phyloP scores from a whole-genome alignment of 345 rosid genomes.

The Populus pruinosa region DNA sequence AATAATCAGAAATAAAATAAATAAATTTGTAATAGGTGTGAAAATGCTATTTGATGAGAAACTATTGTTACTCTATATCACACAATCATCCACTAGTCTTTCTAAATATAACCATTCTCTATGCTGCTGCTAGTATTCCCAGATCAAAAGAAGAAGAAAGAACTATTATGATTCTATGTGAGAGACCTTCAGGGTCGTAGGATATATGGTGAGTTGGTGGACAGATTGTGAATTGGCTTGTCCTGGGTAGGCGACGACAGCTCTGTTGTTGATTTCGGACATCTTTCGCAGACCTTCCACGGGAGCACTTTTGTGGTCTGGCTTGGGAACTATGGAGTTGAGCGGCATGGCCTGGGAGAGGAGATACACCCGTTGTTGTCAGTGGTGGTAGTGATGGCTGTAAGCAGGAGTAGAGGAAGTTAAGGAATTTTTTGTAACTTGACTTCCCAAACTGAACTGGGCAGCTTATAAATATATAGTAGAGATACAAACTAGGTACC shows the following conservation, averaged over 20 bases:
- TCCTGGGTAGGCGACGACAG: conserved; percentile 42
- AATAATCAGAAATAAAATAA: not conserved
- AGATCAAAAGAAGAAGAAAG: not conserved
- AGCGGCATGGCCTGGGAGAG: conserved; percentile 37
- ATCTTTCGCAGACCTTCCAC: conserved; percentile 36
- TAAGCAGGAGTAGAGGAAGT: conserved; percentile 25
- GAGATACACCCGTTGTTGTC: conserved; percentile 10
- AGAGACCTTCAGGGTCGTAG: conserved; percentile 79
- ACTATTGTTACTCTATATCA: not conserved
- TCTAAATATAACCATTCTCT: not conserved
- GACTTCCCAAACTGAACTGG: conserved; percentile 49
- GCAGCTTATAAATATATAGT: conserved; percentile 52
- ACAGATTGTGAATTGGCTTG: conserved; percentile 40
- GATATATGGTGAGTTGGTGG: conserved; percentile 44
- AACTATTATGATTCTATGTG: not conserved
- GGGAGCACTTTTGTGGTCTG: conserved; percentile 37
- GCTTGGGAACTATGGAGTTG: conserved; percentile 54
- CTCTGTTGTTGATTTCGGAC: conserved; percentile 41
- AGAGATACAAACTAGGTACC: conserved; percentile 15
- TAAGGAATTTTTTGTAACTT: conserved; percentile 32
- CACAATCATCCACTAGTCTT: not conserved
- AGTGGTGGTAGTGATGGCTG: conserved; percentile 5
- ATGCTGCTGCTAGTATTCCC: not conserved
- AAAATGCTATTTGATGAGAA: not conserved
- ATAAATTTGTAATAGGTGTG: not conserved